Evolutionary conservation across 129 eudicot species (phyloP), one percentile per base, ranked within the genome.

Genomic region (Rutidosis leptorrhynchoides): DNA sequence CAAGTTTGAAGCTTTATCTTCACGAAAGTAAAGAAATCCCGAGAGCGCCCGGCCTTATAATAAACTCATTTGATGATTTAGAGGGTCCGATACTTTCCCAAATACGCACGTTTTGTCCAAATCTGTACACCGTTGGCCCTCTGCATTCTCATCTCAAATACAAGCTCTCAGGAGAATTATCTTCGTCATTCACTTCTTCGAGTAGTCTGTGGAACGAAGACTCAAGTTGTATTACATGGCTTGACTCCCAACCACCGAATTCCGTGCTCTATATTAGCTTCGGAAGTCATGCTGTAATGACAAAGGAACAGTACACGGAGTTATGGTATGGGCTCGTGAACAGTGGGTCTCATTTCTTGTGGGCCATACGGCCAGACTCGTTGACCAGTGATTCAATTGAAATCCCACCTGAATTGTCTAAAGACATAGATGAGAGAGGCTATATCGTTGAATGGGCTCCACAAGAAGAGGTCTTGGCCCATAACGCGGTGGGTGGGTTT

Each of bases 31-130:
- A 20, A 37, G 75, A 82, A 64, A 77, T 32, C 60, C 19, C 79
- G 5, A 74, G 77, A 54, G 88, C 86, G 23, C 19, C 48, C 7
- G 94, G 85, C 15, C 73, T 83, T 43, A 80, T 86, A 67, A 74
- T 86, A 3, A 86, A 83, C 89, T 75, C 94, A 16, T 86, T 83
- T 69, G 88, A 83, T 60, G 86, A 78, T 42, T 62, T 86, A 22
- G 94, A 86, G 52, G 80, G 74, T 8, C 74, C 88, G 9, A 72
- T 86, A n/a, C 80, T 86, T 15, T 57, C 76, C 22, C 69, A 80
- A 19, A 65, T 86, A 23, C 82, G 82, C 2, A 57, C 33, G 1
- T 22, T 29, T 3, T 83, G 82, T 43, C 94, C 86, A 24, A 86
- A 83, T 21, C 28, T 83, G 4, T 86, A 83, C 79, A 51, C 88